Conservation (phyloP, 2,329 filamentous ascomycete genomes). For the Ceratocystis lukuohia region DNA sequence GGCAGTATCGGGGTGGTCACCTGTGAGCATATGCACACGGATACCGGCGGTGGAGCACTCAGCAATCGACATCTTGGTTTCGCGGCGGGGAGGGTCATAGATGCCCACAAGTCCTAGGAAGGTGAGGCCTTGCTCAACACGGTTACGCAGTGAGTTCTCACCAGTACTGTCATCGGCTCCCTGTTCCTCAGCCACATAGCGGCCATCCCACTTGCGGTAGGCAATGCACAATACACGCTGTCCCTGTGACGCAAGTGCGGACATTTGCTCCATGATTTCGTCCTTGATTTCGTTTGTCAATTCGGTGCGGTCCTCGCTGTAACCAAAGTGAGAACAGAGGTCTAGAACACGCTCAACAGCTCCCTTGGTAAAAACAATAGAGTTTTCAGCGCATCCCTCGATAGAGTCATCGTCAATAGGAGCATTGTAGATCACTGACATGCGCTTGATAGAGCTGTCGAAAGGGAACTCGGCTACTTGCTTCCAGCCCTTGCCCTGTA, state of each 20-base stretch:
- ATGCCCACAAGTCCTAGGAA: slow-evolving; percentile 76
- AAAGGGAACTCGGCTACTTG: slow-evolving; percentile 63
- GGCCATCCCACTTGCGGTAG: slow-evolving; percentile 46
- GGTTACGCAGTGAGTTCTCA: slow-evolving; percentile 39
- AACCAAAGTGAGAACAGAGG: slow-evolving; percentile 38
- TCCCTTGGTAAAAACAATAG: slow-evolving; percentile 48
- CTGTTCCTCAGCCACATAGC: slow-evolving; percentile 29
- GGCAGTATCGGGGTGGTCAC: slow-evolving; percentile 67
- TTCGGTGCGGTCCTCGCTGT: slow-evolving; percentile 30
- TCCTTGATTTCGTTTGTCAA: slow-evolving; percentile 41
- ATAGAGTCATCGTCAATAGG: slow-evolving; percentile 30
- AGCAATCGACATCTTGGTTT: slow-evolving; percentile 59
- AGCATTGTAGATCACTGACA: slow-evolving; percentile 58
- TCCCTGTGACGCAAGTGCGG: slow-evolving; percentile 49
- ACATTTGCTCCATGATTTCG: slow-evolving; percentile 40
- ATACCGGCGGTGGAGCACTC: slow-evolving; percentile 63
- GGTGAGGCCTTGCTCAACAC: slow-evolving; percentile 53
- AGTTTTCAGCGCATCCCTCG: slow-evolving; percentile 29
- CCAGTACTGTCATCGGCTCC: slow-evolving; percentile 19
- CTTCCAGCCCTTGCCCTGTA: slow-evolving; percentile 43
- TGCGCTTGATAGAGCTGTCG: slow-evolving; percentile 63
- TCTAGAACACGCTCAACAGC: slow-evolving; percentile 49
- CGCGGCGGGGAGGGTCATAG: slow-evolving; percentile 72
- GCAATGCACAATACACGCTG: slow-evolving; percentile 60
- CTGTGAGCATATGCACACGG: slow-evolving; percentile 71